A percentile compares a stretch with the other conserved stretches of the same genome.
Conservation (phyloP, 2,329 filamentous ascomycete genomes). For the Clonostachys solani region DNA sequence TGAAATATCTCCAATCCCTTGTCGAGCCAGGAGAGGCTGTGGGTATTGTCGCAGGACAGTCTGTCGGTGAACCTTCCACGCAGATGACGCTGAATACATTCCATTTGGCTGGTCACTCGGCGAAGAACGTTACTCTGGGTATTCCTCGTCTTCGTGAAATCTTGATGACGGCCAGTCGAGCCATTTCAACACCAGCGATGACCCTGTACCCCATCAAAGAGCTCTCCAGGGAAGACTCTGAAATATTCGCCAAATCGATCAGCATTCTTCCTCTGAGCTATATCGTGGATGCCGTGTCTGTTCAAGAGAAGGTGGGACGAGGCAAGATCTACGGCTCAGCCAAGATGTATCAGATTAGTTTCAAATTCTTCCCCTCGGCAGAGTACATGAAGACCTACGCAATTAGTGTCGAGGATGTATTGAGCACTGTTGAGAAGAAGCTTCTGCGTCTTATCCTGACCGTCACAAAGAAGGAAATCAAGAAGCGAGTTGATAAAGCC, state of each 20-base stretch:
- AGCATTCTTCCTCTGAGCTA: constrained; percentile 80
- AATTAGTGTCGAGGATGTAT: constrained; percentile 73
- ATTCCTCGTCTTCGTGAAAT: constrained; percentile 97
- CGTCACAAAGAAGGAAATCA: constrained; percentile 73
- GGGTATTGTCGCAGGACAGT: constrained; percentile 94
- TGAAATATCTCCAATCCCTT: constrained; percentile 89
- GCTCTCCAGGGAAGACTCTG: constrained; percentile 62
- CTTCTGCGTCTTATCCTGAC: constrained; percentile 70
- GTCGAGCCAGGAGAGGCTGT: constrained; percentile 96
- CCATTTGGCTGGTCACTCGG: constrained; percentile 96
- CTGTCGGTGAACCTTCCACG: constrained; percentile 93
- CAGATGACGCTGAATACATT: constrained; percentile 99
- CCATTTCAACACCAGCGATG: constrained; percentile 90
- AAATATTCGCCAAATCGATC: constrained; percentile 87
- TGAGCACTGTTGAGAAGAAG: constrained; percentile 73
- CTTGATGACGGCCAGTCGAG: constrained; percentile 89
- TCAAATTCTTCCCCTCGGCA: constrained; percentile 78
- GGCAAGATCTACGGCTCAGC: constrained; percentile 63
- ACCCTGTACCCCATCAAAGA: constrained; percentile 75
- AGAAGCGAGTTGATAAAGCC: constrained; percentile 66
- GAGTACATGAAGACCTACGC: constrained; percentile 87
- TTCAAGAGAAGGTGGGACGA: constrained; percentile 74
- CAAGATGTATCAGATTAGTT: constrained; percentile 78
- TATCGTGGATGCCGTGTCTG: constrained; percentile 74
- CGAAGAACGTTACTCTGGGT: constrained; percentile 98